phyloP scores from a whole-genome alignment of 495 filamentous ascomycete species.

The Neurospora sp. region DNA sequence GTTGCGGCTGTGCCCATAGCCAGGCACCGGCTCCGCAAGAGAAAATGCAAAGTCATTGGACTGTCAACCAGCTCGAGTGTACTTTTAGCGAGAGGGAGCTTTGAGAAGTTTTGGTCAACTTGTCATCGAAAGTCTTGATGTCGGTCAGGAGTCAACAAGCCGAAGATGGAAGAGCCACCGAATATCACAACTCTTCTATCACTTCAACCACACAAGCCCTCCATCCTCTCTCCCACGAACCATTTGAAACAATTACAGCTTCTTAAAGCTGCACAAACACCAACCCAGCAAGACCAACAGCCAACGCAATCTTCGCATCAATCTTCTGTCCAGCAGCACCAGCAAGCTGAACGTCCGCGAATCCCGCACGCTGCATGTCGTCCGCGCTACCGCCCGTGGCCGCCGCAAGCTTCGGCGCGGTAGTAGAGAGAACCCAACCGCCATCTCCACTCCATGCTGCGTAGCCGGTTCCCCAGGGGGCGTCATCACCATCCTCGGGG shows the following conservation, averaged over 20 bases:
- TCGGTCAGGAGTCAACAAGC: neutral
- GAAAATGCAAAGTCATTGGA: neutral
- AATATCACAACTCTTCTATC: neutral
- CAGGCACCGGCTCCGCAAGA: neutral
- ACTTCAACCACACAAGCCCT: neutral
- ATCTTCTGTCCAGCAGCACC: neutral
- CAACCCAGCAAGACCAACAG: neutral
- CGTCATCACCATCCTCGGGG: neutral
- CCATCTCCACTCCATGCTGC: neutral
- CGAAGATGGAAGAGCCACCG: neutral
- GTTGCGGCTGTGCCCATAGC: neutral
- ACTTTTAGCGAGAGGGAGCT: neutral
- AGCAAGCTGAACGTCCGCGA: neutral
- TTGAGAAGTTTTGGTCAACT: neutral
- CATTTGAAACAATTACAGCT: neutral
- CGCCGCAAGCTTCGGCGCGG: neutral
- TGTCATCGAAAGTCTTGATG: neutral
- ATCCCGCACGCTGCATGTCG: neutral
- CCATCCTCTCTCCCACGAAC: neutral
- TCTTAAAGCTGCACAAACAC: neutral
- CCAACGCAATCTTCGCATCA: neutral
- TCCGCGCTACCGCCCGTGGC: neutral
- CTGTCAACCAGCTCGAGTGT: neutral
- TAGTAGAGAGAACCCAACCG: neutral
- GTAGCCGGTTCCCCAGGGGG: neutral